Conservation (phyloP, 78 protist genomes). For the Dictyostelium capitatum region DNA sequence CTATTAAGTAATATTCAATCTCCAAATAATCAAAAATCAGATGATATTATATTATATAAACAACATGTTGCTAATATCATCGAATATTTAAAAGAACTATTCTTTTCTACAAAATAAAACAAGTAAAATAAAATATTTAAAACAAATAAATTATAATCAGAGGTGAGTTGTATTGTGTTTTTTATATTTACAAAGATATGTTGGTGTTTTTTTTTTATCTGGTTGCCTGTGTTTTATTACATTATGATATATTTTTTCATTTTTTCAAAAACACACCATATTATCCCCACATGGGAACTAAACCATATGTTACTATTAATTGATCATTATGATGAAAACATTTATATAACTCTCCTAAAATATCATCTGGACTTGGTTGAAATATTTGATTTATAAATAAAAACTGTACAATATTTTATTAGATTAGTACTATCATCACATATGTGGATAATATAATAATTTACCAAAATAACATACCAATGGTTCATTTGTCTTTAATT, state of each 20-base stretch:
- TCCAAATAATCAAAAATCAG: not conserved
- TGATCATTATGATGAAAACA: conserved; percentile 74
- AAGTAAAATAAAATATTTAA: not conserved
- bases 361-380: conserved; percentile 82
- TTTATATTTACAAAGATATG: not conserved
- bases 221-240: too few relatives aligned
- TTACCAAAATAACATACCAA: conserved; percentile 15
- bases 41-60: not conserved
- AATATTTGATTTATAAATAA: conserved; percentile 75
- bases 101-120: not conserved
- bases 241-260: too few relatives aligned
- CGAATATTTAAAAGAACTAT: not conserved
- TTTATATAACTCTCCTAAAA: conserved; percentile 71
- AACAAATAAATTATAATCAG: not conserved
- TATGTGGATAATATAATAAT: not conserved
- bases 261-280: not conserved
- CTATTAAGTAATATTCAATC: not conserved
- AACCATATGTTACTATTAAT: conserved; percentile 57
- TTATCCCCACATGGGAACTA: conserved; percentile 66
- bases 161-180: not conserved
- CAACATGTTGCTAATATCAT: not conserved
- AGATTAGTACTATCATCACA: not conserved
- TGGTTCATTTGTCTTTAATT: conserved; percentile 70
- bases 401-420: too few relatives aligned
- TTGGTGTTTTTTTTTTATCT: not conserved